Evolutionary conservation across 257 asterid species (phyloP), one percentile per base, ranked within the genome.

Genomic region (Solanum appendiculatum): DNA sequence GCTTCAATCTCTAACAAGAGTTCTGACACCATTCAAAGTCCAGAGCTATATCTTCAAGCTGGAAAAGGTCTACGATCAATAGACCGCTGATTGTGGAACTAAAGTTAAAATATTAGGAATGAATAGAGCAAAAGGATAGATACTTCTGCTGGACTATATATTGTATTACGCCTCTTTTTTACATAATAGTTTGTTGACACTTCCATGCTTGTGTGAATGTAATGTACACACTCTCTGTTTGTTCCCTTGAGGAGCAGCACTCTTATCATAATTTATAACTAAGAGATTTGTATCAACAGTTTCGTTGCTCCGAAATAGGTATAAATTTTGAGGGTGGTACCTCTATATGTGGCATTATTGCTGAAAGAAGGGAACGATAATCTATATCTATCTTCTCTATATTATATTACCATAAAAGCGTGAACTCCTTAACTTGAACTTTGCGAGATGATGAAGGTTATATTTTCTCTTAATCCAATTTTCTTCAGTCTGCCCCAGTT

Each of bases 1-100:
- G 93, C 90, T 37, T 75, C 96, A 21, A 87, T 84, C 87, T 87
- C 93, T 12, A 89, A 70, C 73, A 93, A 92, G 88, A 88, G 85
- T 56, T 34, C 68, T 23, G 92, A 81, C 20, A 81, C 2, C 27
- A 80, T 18, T 33, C 88, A 85, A 82, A 87, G 37, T 87, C 60
- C 66, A 51, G 89, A 87, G 82, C 85, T 86, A 75, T 86, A 87
- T 37, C 83, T 9, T 54, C 82, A 66, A 33, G 34, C 44, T 83
- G 90, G 90, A 87, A 89, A 87, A 64, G 86, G 80, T 70, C 44
- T 58, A 31, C 31, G 82, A 54, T 56, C 80, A 63, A 84, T 77
- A 21, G 83, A 82, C 73, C 78, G 70, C 66, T 88, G 85, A 82
- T 78, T 5, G 85, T 80, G 10, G 84, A 78, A 44, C 25, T 78